These are phyloP conservation scores for Penicillium verhagenii DNA, from an alignment of 495 filamentous ascomycete species.

Conservation along the genomic window DNA sequence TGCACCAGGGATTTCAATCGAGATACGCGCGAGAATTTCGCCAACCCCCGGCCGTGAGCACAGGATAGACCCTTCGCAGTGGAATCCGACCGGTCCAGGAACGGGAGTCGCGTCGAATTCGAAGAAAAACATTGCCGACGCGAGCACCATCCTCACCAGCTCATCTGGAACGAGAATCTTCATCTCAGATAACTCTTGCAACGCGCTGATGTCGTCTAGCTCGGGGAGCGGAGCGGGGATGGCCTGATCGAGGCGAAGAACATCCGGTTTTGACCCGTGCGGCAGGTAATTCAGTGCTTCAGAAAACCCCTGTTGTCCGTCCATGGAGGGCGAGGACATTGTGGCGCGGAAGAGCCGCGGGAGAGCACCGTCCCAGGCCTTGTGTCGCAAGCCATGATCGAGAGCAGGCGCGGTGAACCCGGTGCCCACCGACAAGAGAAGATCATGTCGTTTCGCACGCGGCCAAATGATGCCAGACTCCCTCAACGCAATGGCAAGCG, in stretches of 20 bases:
- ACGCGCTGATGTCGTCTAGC: neutral
- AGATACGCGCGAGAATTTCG: neutral
- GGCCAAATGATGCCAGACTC: slow-evolving; percentile 32
- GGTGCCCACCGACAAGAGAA: slow-evolving; percentile 35
- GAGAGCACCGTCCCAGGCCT: slow-evolving; percentile 6
- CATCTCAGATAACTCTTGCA: neutral
- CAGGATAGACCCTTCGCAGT: slow-evolving; percentile 13
- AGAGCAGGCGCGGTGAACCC: slow-evolving; percentile 7
- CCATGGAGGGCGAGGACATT: slow-evolving; percentile 22
- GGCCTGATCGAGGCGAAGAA: neutral
- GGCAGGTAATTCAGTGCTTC: slow-evolving; percentile 20
- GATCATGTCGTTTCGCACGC: slow-evolving; percentile 17
- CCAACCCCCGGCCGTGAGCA: slow-evolving; percentile 2
- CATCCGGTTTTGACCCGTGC: neutral
- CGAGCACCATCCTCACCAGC: neutral
- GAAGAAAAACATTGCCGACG: slow-evolving; percentile 18
- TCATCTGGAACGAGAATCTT: neutral
- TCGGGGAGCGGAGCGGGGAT: neutral
- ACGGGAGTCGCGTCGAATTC: slow-evolving; percentile 17
- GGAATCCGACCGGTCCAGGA: slow-evolving; percentile 1
- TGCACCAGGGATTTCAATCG: neutral
- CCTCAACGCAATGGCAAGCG: slow-evolving; percentile 21
- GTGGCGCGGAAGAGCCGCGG: slow-evolving; percentile 14
- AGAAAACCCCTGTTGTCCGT: slow-evolving; percentile 16
- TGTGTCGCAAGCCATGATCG: neutral